Evolutionary conservation across 345 rosid species (phyloP).

Genomic region (Eucalyptus paniculata): DNA sequence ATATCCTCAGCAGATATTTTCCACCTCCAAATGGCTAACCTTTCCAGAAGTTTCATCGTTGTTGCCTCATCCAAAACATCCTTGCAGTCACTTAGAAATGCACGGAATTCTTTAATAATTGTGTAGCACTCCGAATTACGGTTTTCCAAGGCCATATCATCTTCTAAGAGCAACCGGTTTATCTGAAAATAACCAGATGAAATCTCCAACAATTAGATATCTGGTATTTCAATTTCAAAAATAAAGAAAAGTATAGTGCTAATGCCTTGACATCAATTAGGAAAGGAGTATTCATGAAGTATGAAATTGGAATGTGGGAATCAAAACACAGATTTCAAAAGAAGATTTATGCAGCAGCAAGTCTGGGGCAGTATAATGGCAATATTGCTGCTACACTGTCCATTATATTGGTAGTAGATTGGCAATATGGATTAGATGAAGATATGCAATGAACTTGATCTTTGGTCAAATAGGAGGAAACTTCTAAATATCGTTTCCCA

Average conservation of each 20-base stretch:
- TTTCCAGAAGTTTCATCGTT: constrained; percentile 91
- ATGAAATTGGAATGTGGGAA: neutral
- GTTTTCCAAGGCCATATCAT: constrained; percentile 79
- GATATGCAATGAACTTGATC: neutral
- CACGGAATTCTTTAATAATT: constrained; percentile 82
- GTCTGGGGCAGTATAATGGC: neutral
- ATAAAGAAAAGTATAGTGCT: neutral
- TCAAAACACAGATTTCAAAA: neutral
- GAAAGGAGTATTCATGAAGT: neutral
- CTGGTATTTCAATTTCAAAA: neutral
- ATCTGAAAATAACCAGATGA: constrained; percentile 29
- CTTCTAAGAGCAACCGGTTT: constrained; percentile 89
- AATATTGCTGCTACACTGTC: neutral
- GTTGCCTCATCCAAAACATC: constrained; percentile 98
- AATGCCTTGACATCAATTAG: neutral
- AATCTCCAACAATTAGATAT: neutral
- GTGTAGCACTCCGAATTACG: constrained; percentile 69
- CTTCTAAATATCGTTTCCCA: neutral
- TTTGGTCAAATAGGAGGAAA: neutral
- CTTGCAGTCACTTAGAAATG: constrained; percentile 90
- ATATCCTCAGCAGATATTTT: neutral
- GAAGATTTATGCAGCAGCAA: neutral
- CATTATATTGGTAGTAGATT: neutral
- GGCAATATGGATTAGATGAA: neutral
- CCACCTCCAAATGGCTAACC: constrained; percentile 28